A percentile compares a stretch with the other conserved stretches of the same genome.
Conservation (phyloP, 140 eudicot species). For the Bidens hawaiensis region DNA sequence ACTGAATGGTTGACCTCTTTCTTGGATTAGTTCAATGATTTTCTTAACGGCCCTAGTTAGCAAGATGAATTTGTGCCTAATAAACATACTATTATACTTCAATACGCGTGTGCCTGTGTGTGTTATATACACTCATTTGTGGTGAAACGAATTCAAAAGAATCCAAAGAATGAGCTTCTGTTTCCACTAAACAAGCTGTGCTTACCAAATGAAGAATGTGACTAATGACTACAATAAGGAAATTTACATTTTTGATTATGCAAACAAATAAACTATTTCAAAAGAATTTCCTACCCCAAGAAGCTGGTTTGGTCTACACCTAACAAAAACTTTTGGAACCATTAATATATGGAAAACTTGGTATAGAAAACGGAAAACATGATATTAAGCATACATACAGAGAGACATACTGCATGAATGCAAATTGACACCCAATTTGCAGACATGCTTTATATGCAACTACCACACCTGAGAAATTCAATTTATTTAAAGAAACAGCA, state of each 20-base stretch:
- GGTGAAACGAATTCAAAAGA: not conserved
- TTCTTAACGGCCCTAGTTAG: not conserved
- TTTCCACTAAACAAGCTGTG: not conserved
- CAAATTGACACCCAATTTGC: not conserved
- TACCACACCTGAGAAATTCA: not conserved
- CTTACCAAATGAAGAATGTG: not conserved
- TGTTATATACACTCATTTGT: not conserved
- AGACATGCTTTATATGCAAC: conserved; percentile 4
- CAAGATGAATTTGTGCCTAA: not conserved
- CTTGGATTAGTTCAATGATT: not conserved
- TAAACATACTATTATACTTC: not conserved
- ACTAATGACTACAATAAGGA: not conserved
- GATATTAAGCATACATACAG: not conserved
- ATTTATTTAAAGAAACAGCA: not conserved
- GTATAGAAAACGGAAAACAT: not conserved
- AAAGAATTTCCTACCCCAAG: not conserved
- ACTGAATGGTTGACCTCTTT: not conserved
- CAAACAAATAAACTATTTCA: not conserved
- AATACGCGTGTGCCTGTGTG: not conserved
- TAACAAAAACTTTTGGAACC: not conserved
- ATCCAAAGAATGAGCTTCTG: not conserved
- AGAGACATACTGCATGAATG: not conserved
- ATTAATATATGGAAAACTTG: conserved; percentile 1
- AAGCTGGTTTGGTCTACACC: not conserved
- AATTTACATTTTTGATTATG: not conserved